phyloP scores from a whole-genome alignment of 306 rosid genomes.

The Vigna hirtella region DNA sequence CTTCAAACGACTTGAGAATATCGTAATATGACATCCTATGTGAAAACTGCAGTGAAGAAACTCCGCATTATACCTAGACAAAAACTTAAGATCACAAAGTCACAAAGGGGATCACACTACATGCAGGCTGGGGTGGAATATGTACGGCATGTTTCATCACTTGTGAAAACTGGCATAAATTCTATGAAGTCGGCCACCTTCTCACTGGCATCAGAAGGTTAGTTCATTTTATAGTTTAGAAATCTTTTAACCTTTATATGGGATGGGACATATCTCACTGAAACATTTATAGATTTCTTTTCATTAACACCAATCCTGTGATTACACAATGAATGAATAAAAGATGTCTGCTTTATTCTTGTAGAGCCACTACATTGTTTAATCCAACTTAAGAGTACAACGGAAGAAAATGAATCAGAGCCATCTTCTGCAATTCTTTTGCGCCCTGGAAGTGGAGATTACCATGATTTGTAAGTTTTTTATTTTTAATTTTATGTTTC shows the following conservation, averaged over 20 bases:
- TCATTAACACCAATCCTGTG: not conserved
- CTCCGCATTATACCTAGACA: constrained; percentile 81
- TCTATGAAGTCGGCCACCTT: constrained; percentile 66
- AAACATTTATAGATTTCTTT: not conserved
- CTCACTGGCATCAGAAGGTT: constrained; percentile 70
- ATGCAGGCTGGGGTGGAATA: constrained; percentile 85
- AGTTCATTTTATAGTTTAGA: constrained; percentile 41
- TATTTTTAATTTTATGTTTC: constrained; percentile 7
- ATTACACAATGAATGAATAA: constrained; percentile 31
- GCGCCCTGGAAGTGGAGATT: constrained; percentile 82
- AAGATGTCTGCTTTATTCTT: constrained; percentile 40
- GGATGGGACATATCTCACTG: constrained; percentile 6
- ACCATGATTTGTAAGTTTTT: constrained; percentile 84
- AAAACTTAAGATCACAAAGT: constrained; percentile 75
- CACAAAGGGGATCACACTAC: constrained; percentile 77
- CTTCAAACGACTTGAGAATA: constrained; percentile 30
- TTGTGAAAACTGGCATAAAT: constrained; percentile 75
- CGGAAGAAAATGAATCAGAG: constrained; percentile 71
- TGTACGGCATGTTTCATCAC: constrained; percentile 73
- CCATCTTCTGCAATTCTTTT: constrained; percentile 65
- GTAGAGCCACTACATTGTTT: constrained; percentile 82
- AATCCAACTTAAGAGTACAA: constrained; percentile 80
- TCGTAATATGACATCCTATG: constrained; percentile 30
- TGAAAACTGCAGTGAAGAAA: constrained; percentile 72
- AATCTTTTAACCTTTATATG: constrained; percentile 35